Base-by-base conservation (phyloP, 371 early-diverging fungal species). In the Actinomortierella wolfii region DNA sequence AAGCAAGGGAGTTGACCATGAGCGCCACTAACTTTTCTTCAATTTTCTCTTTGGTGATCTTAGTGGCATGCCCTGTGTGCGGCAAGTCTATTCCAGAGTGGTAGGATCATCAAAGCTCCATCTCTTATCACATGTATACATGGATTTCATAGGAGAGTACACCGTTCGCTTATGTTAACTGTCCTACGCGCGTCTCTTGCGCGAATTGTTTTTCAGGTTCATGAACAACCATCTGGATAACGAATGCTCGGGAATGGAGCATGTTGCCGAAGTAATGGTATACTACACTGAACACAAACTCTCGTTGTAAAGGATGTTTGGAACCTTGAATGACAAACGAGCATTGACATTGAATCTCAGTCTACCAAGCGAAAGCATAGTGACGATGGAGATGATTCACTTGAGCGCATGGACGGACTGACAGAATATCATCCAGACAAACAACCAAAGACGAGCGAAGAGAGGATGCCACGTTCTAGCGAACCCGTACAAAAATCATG, bases 1-100 rank as follows among this genome's bases (percentile, higher is more conserved):
- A 46, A 13, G 7, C 39, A 47, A 15, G 7, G 17, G 11, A 50
- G 28, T 58, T 39, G 34, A 34, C 26, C 58, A 15, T 18, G 13
- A 9, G 28, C 40, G 41, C 42, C 56, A 55, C 40, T 58, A 18
- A 20, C 13, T 56, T 18, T n/a, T 25, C 24, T n/a, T n/a, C 53
- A 26, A 29, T 34, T 21, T 39, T 28, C 41, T n/a, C 23, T 13
- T 40, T 54, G 18, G n/a, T 13, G n/a, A 64, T 59, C 18, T 25
- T 80, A 61, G 84, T 86, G 3, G 57, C 68, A 24, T 86, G 86
- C 45, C 86, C 86, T 17, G 73, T 84, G 17, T 86, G 86, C 61
- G 56, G 42, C 43, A 79, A 79, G 54, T 54, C 55, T 21, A 80
- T 84, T 8, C 77, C 81, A 17, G 81, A 81, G 47, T 78, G 80